A percentile compares a stretch with the other conserved stretches of the same genome.
phyloP scores from a whole-genome alignment of 805 yeast species.

The Kodamaea nitidulidarum region DNA sequence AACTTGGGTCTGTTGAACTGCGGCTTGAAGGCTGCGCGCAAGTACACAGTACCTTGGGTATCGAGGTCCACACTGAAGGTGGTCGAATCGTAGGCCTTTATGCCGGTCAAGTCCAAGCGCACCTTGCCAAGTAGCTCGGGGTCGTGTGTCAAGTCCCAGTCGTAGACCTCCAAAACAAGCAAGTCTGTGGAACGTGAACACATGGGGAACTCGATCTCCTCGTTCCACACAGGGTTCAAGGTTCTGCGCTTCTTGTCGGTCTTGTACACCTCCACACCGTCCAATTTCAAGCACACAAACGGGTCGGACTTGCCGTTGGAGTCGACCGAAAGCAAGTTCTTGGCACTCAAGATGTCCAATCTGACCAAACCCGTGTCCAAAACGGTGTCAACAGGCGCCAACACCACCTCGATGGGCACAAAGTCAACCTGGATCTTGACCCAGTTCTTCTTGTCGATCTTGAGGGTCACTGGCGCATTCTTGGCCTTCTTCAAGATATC shows the following conservation, averaged over 20 bases:
- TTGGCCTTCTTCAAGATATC: conserved; percentile 52
- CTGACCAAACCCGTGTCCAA: conserved; percentile 63
- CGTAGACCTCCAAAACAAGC: conserved; percentile 50
- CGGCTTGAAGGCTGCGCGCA: conserved; percentile 56
- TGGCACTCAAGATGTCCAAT: conserved; percentile 55
- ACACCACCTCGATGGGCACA: conserved; percentile 51
- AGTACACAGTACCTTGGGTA: conserved; percentile 61
- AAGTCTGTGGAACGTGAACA: conserved; percentile 57
- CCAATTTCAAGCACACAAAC: conserved; percentile 47
- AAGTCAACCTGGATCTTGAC: conserved; percentile 53
- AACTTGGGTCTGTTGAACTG: conserved; percentile 64
- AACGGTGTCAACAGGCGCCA: conserved; percentile 58
- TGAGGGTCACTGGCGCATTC: conserved; percentile 42
- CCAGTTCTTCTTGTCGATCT: conserved; percentile 35
- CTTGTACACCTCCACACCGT: conserved; percentile 51
- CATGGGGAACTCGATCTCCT: conserved; percentile 53
- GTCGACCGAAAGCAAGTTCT: conserved; percentile 55
- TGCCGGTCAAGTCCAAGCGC: conserved; percentile 43
- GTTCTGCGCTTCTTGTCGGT: conserved; percentile 64
- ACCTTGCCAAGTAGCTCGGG: conserved; percentile 58
- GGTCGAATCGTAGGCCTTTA: conserved; percentile 45
- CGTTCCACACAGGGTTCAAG: conserved; percentile 75
- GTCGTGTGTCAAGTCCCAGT: conserved; percentile 77
- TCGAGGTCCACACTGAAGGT: conserved; percentile 48
- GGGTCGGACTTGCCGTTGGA: conserved; percentile 80